Percentiles rank a stretch among this genome's conserved stretches.
Conservation (phyloP, 2,329 filamentous ascomycete species). For the Colletotrichum sp. region DNA sequence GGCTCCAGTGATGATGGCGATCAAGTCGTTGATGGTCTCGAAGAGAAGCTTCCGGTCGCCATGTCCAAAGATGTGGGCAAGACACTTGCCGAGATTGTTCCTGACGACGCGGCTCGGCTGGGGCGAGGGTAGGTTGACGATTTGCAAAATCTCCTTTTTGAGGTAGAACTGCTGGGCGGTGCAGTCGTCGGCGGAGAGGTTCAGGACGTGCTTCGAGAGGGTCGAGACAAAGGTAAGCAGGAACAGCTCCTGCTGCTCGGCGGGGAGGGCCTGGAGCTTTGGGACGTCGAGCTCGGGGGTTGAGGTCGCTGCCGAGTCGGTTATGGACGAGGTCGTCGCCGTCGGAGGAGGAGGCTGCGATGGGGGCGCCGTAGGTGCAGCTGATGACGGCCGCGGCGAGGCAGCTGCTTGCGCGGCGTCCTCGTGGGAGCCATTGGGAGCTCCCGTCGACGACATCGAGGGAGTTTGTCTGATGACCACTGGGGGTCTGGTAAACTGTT, state of each 20-base stretch:
- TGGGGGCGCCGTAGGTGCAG: conserved; percentile 22
- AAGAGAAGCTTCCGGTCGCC: conserved; percentile 93
- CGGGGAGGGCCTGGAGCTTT: conserved; percentile 87
- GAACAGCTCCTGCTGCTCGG: conserved; percentile 95
- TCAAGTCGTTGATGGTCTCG: conserved; percentile 90
- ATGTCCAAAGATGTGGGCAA: conserved; percentile 80
- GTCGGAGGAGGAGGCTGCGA: conserved; percentile 18
- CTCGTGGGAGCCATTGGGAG: conserved; percentile 39
- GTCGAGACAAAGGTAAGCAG: conserved; percentile 87
- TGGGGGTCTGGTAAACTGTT: not conserved
- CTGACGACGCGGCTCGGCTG: conserved; percentile 87
- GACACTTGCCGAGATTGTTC: conserved; percentile 85
- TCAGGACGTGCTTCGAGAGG: conserved; percentile 79
- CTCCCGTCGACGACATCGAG: conserved; percentile 42
- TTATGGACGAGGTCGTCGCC: conserved; percentile 35
- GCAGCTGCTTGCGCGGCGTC: conserved; percentile 22
- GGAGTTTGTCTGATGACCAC: not conserved
- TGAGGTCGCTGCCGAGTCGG: conserved; percentile 46
- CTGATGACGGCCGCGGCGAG: conserved; percentile 22
- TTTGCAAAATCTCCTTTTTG: conserved; percentile 93
- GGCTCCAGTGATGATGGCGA: conserved; percentile 72
- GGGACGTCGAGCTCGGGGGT: conserved; percentile 85
- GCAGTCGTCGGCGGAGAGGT: conserved; percentile 78
- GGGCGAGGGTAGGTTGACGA: conserved; percentile 82
- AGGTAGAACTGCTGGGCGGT: conserved; percentile 89